Base-by-base conservation (phyloP, 352 stramenopile genomes). In the Elongisporangium senticosum region DNA sequence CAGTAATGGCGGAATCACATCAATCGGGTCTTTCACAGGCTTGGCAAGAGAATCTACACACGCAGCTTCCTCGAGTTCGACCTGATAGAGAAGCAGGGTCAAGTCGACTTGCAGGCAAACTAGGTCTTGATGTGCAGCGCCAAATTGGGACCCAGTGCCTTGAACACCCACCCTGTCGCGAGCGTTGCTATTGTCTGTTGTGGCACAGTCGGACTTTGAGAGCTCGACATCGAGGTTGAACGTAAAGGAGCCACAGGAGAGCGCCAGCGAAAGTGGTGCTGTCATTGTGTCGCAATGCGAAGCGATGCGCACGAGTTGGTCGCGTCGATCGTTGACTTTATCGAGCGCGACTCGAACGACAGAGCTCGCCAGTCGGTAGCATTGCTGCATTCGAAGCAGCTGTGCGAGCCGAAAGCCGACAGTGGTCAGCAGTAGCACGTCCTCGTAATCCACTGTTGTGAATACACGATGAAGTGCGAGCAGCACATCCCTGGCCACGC, bases 111-210 rank as follows among this genome's bases (percentile, higher is more conserved):
- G 75, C 5, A 83, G 43, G 33, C 81, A 88, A 17, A 59, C 71
- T n/a, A 89, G 55, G 23, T 89, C 77, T 55, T 89, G 74, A n/a
- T 69, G 52, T 1, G 79, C 11, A 10, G 67, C 54, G 17, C 79
- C 81, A 21, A 83, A 73, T 49, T 87, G 77, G 3, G 77, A 82
- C 0, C 81, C 77, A 13, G 79, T 85, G 8, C 77, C 77, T 23
- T 67, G 39, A 26, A 91, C 68, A 6, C 79, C 74, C 17, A 89
- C 68, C 4, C 15, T 13, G 17, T 75, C 60, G 37, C 77, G 69
- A 17, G 57, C 63, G 37, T 55, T 69, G 4, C 1, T 13, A 24
- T 17, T 50, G 49, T 47, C 47, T 13, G 10, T 33, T 17, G 20
- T 17, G 28, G 26, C 8, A 6, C 49, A 65, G 28, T 77, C 64